Base-by-base conservation (phyloP, 2,329 filamentous ascomycete genomes). In the Neofusicoccum laricinum region DNA sequence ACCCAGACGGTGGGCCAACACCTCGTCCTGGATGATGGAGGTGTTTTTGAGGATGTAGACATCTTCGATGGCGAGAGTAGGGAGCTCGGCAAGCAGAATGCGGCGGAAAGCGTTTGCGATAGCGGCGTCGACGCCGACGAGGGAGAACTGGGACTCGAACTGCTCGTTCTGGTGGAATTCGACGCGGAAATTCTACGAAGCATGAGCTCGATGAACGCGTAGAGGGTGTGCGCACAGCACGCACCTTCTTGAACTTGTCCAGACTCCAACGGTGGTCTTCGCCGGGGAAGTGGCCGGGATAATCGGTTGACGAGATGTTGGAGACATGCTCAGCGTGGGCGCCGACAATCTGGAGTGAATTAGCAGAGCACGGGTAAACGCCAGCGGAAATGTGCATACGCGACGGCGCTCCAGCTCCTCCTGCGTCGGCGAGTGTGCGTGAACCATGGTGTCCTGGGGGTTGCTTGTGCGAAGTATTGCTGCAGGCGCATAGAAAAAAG, bases 51-150 rank as follows among this genome's bases (percentile, higher is more conserved):
- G 86, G 68, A 98, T 88, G 80, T 90, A 99, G 75, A 96, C 92
- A 67, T 88, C 89, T 82, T 99, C 95, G 72, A 99, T 93, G 69
- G 96, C 95, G 50, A 99, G 85, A 2, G 93, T 95, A 17, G 94
- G 93, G 61, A 99, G 91, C 81, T 99, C 96, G 70, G 94, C 86
- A 77, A 99, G 90, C 72, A 98, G 85, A 72, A 98, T 98, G 71
- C 95, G 92, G 66, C 95, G 93, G 83, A 98, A 97, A 73, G 96
- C 95, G 77, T 99, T 99, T 73, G 95, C 92, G 75, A 99, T 88
- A 63, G 92, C 89, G 72, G 95, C 93, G 76, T 99, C 95, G 71
- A 97, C 81, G 70, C 94, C 93, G 71, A 97, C 85, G 68, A 99
- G 87, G 38, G 93, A 97, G 82, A 99, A 99, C 64, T 90, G 90